Evolutionary conservation across 352 stramenopile species (phyloP).

Genomic region (Aphanomyces stellatus): DNA sequence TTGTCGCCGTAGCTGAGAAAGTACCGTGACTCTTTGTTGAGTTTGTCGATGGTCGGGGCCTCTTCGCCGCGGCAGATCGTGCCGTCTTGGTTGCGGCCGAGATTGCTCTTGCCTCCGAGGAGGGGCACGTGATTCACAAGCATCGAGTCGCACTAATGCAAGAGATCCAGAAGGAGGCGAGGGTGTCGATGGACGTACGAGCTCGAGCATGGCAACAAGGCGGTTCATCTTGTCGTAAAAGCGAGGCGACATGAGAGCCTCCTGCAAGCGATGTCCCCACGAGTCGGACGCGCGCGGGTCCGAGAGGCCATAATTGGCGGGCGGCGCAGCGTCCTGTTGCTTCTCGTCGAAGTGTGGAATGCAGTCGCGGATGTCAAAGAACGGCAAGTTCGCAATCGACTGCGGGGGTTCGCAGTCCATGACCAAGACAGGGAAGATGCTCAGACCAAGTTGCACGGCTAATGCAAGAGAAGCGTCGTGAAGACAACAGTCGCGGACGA

Average conservation of each 20-base stretch:
- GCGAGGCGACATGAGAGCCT: conserved; percentile 24
- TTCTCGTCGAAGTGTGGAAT: conserved; percentile 27
- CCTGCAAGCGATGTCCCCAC: conserved; percentile 37
- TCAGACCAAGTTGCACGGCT: conserved; percentile 42
- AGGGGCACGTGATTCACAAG: conserved; percentile 46
- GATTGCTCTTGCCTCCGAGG: conserved; percentile 43
- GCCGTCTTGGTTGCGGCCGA: conserved; percentile 33
- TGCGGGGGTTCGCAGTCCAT: conserved; percentile 48
- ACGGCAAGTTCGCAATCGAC: conserved; percentile 55
- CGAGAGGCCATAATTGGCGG: background rate
- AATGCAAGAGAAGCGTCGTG: background rate
- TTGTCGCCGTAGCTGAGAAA: conserved; percentile 63
- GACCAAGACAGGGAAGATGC: conserved; percentile 64
- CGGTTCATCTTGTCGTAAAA: conserved; percentile 43
- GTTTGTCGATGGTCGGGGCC: background rate
- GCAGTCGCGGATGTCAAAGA: conserved; percentile 62
- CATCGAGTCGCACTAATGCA: conserved; percentile 49
- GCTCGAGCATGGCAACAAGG: conserved; percentile 46
- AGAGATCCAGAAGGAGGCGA: background rate
- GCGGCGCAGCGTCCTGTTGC: background rate
- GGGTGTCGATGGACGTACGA: conserved; percentile 31
- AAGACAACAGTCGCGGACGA: no score
- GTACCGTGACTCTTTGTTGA: conserved; percentile 28
- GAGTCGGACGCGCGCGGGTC: conserved; percentile 25
- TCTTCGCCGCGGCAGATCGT: background rate